Conservation (phyloP, 2,329 filamentous ascomycete genomes). For the Fusarium humuli region DNA sequence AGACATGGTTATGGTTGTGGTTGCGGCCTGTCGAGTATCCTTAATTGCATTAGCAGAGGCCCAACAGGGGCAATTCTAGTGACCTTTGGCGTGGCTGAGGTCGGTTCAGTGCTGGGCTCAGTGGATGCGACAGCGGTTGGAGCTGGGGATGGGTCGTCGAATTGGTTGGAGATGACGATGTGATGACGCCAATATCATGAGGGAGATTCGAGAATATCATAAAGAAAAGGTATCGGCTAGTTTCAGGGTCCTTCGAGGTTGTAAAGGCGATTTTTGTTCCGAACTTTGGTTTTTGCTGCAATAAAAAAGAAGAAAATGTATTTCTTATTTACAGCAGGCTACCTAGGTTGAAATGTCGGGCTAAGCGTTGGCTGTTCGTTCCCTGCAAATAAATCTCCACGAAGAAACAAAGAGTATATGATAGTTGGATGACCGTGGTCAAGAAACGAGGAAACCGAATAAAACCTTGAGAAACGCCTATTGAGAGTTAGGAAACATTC, state of each 20-base stretch:
- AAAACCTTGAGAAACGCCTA: neutral
- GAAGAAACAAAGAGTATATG: slow-evolving; percentile 4
- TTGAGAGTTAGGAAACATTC: neutral
- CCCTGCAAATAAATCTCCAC: neutral
- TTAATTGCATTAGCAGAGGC: slow-evolving; percentile 47
- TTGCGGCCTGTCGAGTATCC: slow-evolving; percentile 37
- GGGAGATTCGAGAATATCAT: slow-evolving; percentile 1
- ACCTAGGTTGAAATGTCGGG: neutral
- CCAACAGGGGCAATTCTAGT: slow-evolving; percentile 26
- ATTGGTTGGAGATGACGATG: slow-evolving; percentile 9
- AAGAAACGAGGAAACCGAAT: neutral
- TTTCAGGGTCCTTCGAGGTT: neutral
- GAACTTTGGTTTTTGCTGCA: neutral
- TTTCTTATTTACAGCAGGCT: neutral
- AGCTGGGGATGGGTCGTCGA: slow-evolving; percentile 8
- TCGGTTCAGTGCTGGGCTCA: slow-evolving; percentile 14
- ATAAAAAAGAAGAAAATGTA: neutral
- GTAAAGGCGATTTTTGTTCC: slow-evolving; percentile 9
- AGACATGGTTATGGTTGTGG: slow-evolving; percentile 47
- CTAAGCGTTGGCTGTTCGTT: neutral
- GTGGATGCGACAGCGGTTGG: slow-evolving; percentile 14
- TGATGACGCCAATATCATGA: slow-evolving; percentile 10
- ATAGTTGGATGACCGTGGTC: neutral
- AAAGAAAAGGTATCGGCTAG: neutral
- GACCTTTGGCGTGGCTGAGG: slow-evolving; percentile 19